phyloP scores from a whole-genome alignment of 1,284 basidiomycete genomes.

The Sporisorium iseilematis-ciliati region DNA sequence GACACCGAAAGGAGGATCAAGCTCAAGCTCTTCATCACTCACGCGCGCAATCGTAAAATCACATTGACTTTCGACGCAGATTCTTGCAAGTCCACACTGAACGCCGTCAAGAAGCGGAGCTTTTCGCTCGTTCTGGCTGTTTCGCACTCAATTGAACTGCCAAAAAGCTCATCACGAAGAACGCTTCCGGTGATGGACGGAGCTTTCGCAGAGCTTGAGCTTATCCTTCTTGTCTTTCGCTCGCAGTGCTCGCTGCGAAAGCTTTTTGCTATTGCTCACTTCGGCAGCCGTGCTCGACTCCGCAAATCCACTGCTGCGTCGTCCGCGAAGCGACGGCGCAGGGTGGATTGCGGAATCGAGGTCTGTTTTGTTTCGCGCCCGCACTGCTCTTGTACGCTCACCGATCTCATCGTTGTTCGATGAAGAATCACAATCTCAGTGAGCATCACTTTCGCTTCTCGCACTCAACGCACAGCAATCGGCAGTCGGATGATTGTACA shows the following conservation, averaged over 20 bases:
- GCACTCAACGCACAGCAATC: not conserved
- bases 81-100: not conserved
- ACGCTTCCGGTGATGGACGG: not conserved
- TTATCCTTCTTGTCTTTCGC: not conserved
- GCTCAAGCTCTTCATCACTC: not conserved
- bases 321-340: not conserved
- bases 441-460: not conserved
- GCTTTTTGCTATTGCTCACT: not conserved
- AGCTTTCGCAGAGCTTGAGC: not conserved
- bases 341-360: not conserved
- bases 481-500: not conserved
- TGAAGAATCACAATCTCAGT: not conserved
- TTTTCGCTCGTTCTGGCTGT: not conserved
- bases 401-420: not conserved
- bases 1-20: not conserved
- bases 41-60: not conserved
- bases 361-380: not conserved
- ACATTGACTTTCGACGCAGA: not conserved
- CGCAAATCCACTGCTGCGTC: not conserved
- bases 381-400: not conserved
- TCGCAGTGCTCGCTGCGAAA: too few relatives aligned
- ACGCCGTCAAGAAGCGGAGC: not conserved
- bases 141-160: too few relatives aligned
- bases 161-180: too few relatives aligned
- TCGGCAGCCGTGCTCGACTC: not conserved